Base-by-base conservation (phyloP, 345 rosid species). In the Fremontodendron californicum region DNA sequence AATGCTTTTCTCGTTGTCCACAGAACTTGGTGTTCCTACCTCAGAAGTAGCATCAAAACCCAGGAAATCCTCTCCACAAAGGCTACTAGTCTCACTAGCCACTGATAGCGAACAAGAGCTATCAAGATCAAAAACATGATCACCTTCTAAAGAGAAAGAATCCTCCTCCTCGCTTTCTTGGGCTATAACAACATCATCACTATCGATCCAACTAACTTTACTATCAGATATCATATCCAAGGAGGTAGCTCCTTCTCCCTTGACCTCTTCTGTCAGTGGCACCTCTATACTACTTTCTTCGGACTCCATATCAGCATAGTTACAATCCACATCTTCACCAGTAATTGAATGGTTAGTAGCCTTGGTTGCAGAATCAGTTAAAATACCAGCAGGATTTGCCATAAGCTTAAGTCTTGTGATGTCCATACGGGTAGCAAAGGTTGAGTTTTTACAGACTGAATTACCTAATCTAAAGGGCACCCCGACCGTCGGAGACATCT, bases 61-160 rank as follows among this genome's bases (percentile, higher is more conserved):
- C 78, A 81, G 66, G 49, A 84, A 80, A 70, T 92, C 96, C 13
- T 92, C 94, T n/a, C 90, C 94, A 74, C 85, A 88, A 76, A 90
- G 82, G 84, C 94, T 90, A 78, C 92, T 90, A n/a, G 89, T 86
- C 82, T 88, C 96, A 78, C 96, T 91, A 25, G 88, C 82, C 77
- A 87, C 85, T 6, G 92, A 91, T 73, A 82, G 78, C 48, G 91
- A 90, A 84, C 89, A 90, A n/a, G 85, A 84, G 77, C 85, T 79
- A 76, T 87, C 90, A 31, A 87, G 60, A 77, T 87, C 90, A 21
- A 87, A 78, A 84, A 82, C 79, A 31, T 35, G 88, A 81, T 84
- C 96, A 74, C 92, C 92, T 62, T 87, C 94, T 75, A 90, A 42
- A 19, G 90, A 87, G 13, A 87, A 78, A 29, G 85, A 81, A 80